Evolutionary conservation across 176 grass and related monocot species (phyloP).

Genomic region (Ensete ventricosum): DNA sequence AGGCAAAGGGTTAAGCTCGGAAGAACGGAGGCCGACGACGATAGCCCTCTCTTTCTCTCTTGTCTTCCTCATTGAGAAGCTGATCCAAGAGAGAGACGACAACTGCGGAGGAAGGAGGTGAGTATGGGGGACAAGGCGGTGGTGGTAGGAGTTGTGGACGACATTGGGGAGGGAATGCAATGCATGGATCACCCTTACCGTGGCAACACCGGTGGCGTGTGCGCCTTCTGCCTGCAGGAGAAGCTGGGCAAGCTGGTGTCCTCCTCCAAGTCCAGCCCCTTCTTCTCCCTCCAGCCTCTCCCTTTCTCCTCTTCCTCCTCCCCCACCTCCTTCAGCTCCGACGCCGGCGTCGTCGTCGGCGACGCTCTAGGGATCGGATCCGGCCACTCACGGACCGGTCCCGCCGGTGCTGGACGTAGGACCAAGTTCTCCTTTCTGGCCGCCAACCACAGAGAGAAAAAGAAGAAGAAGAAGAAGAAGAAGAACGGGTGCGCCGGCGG

Average conservation of each 20-base stretch:
- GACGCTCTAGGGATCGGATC: slow-evolving; percentile 4
- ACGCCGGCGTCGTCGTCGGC: slow-evolving; percentile 7
- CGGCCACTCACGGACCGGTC: slow-evolving; percentile 2
- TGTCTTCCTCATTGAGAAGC: not conserved
- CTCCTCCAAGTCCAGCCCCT: slow-evolving; percentile 75
- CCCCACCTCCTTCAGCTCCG: slow-evolving; percentile 25
- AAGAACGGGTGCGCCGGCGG: not conserved
- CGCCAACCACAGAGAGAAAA: not conserved
- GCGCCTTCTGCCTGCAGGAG: slow-evolving; percentile 97
- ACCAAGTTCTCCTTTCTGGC: not conserved
- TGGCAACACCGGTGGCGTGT: slow-evolving; percentile 64
- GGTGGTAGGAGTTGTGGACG: slow-evolving; percentile 10
- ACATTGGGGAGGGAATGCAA: slow-evolving; percentile 38
- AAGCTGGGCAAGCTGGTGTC: slow-evolving; percentile 95
- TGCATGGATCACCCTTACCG: slow-evolving; percentile 92
- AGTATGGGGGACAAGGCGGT: slow-evolving; percentile 12
- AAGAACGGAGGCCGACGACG: not conserved
- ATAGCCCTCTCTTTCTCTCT: not conserved
- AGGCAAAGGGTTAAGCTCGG: too few species aligned
- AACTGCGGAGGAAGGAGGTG: not conserved
- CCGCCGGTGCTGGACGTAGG: not conserved
- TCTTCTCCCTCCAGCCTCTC: slow-evolving; percentile 59
- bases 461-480: not conserved
- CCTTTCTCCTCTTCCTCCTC: slow-evolving; percentile 36
- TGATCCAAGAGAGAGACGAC: not conserved